Percentiles rank a stretch among this genome's conserved stretches.
phyloP scores from a whole-genome alignment of 2,329 filamentous ascomycete species.

The Thermothelomyces thermophilus region DNA sequence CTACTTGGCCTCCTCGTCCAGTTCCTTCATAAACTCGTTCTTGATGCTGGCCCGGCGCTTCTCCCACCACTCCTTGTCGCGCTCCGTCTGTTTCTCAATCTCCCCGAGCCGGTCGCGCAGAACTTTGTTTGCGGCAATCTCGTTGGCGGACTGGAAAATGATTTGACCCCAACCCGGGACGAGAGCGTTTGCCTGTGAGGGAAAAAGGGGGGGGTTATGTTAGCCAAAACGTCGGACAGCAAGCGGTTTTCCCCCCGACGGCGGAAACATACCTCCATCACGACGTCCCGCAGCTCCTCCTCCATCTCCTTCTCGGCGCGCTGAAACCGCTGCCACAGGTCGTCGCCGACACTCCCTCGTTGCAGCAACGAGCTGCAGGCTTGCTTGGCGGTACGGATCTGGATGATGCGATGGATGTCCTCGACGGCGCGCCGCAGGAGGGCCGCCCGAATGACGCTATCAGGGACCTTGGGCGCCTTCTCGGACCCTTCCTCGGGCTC shows the following conservation, averaged over 20 bases:
- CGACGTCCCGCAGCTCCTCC: slow-evolving; percentile 88
- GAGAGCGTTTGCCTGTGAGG: slow-evolving; percentile 78
- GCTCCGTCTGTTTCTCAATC: slow-evolving; percentile 61
- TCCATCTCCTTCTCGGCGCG: slow-evolving; percentile 97
- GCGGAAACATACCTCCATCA: slow-evolving; percentile 63
- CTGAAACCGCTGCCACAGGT: slow-evolving; percentile 87
- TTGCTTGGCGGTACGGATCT: slow-evolving; percentile 81
- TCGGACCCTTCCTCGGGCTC: slow-evolving; percentile 55
- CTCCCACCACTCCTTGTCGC: slow-evolving; percentile 90
- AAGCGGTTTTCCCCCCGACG: no score
- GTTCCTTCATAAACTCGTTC: slow-evolving; percentile 75
- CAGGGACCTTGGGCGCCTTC: slow-evolving; percentile 66
- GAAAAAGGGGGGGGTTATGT: background rate
- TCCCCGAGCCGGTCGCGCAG: slow-evolving; percentile 70
- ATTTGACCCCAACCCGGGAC: slow-evolving; percentile 82
- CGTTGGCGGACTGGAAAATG: slow-evolving; percentile 96
- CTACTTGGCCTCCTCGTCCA: slow-evolving; percentile 60
- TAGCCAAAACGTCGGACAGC: background rate
- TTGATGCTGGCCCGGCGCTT: slow-evolving; percentile 69
- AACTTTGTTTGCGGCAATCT: slow-evolving; percentile 79
- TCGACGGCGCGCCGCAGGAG: slow-evolving; percentile 84
- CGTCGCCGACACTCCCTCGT: slow-evolving; percentile 88
- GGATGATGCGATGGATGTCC: slow-evolving; percentile 86
- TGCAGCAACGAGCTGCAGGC: slow-evolving; percentile 78
- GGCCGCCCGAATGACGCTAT: slow-evolving; percentile 80